Evolutionary conservation across 495 filamentous ascomycete genomes (phyloP).

Genomic region (Xanthoparmelia taractica): DNA sequence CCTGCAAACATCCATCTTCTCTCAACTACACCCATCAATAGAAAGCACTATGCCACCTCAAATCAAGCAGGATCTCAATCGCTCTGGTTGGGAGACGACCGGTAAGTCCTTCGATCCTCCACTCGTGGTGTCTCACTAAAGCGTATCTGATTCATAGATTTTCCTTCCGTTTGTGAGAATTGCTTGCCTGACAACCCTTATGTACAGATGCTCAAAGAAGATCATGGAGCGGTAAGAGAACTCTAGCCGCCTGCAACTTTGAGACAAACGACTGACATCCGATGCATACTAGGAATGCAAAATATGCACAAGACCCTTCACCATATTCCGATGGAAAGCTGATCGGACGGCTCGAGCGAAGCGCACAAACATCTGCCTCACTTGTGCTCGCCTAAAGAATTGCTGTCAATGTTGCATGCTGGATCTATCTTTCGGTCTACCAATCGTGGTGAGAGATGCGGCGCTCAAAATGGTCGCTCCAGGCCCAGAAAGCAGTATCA

Average conservation of each 20-base stretch:
- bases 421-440: slow-evolving; percentile 88
- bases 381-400: slow-evolving; percentile 89
- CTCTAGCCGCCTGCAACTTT: background rate
- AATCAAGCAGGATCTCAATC: slow-evolving; percentile 94
- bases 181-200: slow-evolving; percentile 96
- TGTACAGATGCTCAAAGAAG: slow-evolving; percentile 97
- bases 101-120: slow-evolving; percentile 53
- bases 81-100: slow-evolving; percentile 91
- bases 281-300: slow-evolving; percentile 47
- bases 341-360: slow-evolving; percentile 82
- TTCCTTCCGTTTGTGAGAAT: slow-evolving; percentile 58
- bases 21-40: background rate
- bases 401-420: slow-evolving; percentile 99
- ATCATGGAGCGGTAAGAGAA: slow-evolving; percentile 68
- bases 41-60: slow-evolving; percentile 49
- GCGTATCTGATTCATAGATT: slow-evolving; percentile 30
- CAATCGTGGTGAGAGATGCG: slow-evolving; percentile 90
- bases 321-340: slow-evolving; percentile 89
- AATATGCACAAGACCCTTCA: slow-evolving; percentile 91
- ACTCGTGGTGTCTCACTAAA: background rate
- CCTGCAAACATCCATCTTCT: background rate
- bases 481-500: slow-evolving; percentile 81
- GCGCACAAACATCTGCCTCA: slow-evolving; percentile 87
- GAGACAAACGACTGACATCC: background rate
- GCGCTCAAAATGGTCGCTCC: slow-evolving; percentile 94